Evolutionary conservation across 202 grass and related monocot genomes (phyloP), one percentile per base, ranked within the genome.

Genomic region (Elaeis oleifera): DNA sequence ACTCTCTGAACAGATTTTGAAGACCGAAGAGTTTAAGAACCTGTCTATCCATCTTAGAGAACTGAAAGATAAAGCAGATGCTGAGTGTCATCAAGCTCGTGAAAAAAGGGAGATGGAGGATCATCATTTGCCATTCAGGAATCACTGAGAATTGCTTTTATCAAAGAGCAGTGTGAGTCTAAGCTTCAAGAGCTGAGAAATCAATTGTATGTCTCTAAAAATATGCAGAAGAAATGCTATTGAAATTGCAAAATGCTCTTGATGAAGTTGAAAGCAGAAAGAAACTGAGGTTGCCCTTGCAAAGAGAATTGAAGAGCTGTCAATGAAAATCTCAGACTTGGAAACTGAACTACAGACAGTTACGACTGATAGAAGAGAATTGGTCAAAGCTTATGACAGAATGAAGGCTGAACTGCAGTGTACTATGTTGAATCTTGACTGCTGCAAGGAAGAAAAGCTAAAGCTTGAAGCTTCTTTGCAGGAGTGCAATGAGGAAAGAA

Each of bases 181-280:
- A 92, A 94, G 71, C 84, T 99, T 78, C 94, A 99, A 73, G 94
- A 99, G 65, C 62, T 99, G 21, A 99, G 89, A 79, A 80, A 81
- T 72, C 94, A 89, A 57, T 69, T 82, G 44, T 85, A 69, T 78
- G 75, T 86, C 58, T 94, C 83, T 49, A 86, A 92, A 79, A 86
- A 32, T 89, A 94, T 89, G 76, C 94, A 49, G 94, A 99, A 94
- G 94, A 99, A 82, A 89, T 99, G 88, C 68, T 99, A 67, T 56
- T 99, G 51, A 99, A 94, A 75, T 72, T 99, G 63, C 94, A 99
- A 87, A 89, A 73, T 78, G 71, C 94, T 77, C 79, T 89, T 70
- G 85, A 99, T 78, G 94, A 99, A 59, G 82, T 94, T 67, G 94
- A 99, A 80, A 89, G 61, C 59, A 82, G 82, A 55, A 92, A 76